Conservation (phyloP, 352 stramenopile genomes). For the Globisporangium uncinulatum region DNA sequence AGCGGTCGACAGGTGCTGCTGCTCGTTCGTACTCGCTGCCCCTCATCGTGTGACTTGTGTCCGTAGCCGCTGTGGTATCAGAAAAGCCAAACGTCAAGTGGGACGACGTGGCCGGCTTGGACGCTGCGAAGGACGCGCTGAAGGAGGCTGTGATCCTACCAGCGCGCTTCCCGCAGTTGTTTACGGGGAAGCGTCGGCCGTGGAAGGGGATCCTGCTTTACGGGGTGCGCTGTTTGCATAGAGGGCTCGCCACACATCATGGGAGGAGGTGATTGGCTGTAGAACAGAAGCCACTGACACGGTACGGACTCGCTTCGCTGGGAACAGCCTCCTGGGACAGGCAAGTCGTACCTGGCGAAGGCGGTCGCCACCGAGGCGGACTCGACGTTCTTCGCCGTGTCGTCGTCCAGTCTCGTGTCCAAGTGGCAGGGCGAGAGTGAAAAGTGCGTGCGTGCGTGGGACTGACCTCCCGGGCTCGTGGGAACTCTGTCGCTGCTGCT, state of each 20-base stretch:
- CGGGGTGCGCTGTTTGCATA: constrained; percentile 66
- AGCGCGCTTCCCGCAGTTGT: constrained; percentile 95
- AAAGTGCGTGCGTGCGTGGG: constrained; percentile 37
- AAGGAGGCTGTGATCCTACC: constrained; percentile 99
- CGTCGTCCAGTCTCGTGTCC: constrained; percentile 95
- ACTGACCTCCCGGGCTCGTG: not conserved
- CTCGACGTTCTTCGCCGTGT: constrained; percentile 97
- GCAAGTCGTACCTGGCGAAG: constrained; percentile 97
- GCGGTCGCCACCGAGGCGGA: constrained; percentile 99
- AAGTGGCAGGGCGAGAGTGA: constrained; percentile 98
- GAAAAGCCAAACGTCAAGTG: constrained; percentile 95
- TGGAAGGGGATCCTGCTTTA: constrained; percentile 98
- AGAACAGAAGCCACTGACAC: not conserved
- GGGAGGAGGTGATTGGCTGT: not conserved
- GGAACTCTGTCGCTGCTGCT: constrained; percentile 24
- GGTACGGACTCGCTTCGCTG: not conserved
- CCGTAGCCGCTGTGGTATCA: constrained; percentile 68
- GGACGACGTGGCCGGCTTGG: constrained; percentile 97
- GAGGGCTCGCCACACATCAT: not conserved
- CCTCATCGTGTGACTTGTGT: not conserved
- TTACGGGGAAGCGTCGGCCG: constrained; percentile 88
- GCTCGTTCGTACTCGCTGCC: not conserved
- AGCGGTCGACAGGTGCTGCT: not conserved
- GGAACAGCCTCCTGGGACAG: constrained; percentile 73
- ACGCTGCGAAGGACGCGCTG: constrained; percentile 96